Base-by-base conservation (phyloP, 179 eudicot genomes). In the Amaranthus tricolor region DNA sequence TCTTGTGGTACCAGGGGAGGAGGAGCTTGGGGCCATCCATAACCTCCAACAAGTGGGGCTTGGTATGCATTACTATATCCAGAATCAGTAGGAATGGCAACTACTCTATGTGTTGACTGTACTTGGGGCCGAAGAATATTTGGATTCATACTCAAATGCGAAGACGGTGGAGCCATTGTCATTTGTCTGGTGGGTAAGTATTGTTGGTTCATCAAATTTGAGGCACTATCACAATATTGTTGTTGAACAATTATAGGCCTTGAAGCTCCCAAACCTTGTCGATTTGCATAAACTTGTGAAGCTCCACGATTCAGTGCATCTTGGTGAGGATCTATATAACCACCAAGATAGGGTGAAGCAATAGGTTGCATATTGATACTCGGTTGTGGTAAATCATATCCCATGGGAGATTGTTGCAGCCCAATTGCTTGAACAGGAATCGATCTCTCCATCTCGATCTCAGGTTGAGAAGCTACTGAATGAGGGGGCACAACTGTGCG, bases 1-100 rank as follows among this genome's bases (percentile, higher is more conserved):
- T 90, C 92, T 60, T 82, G 82, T 43, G 78, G 40, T 31, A 31
- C 40, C 40, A 31, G 3, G 40, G 40, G 40, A 31, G 40, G 82
- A 44, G 87, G 45, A 67, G 82, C 84, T 79, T 88, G 93, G 62
- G 74, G 85, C 98, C 98, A 91, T 15, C 88, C 90, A 63, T 87
- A 91, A 64, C 83, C 76, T 47, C 86, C 95, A 43, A 86, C 82
- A 31, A 80, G 80, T 67, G 82, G 97, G 59, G 87, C 79, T 17
- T 84, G 89, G 75, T 84, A 87, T 19, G 84, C 80, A 81, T 72
- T 76, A 61, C 53, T 82, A 75, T 84, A 86, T 72, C 74, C 82
- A 82, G 88, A 90, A 19, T 87, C 94, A 78, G 80, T 68, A 69
- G 94, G 88, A 81, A 83, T 58, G 52, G 86, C 86, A 76, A 88